phyloP scores from a whole-genome alignment of 2,329 filamentous ascomycete genomes.

The Paraphaeosphaeria minitans region DNA sequence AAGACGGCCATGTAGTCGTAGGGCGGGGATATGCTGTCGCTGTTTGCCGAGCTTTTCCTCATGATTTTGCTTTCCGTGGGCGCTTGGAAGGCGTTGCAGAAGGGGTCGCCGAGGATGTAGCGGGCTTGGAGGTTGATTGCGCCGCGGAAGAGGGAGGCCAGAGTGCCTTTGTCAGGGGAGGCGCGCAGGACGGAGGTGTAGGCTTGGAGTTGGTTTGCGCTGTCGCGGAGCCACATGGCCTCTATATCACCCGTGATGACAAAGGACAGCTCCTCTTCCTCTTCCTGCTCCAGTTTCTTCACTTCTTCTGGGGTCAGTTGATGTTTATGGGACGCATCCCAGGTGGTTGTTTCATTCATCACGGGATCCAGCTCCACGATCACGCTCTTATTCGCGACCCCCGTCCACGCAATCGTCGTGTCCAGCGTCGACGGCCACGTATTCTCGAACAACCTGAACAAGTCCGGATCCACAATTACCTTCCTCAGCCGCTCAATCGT shows the following conservation, averaged over 20 bases:
- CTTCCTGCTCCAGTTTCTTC: background rate
- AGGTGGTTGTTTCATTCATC: background rate
- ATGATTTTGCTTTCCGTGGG: slow-evolving; percentile 53
- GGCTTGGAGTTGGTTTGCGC: slow-evolving; percentile 72
- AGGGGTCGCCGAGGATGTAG: slow-evolving; percentile 65
- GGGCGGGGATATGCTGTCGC: slow-evolving; percentile 50
- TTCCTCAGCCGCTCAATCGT: slow-evolving; percentile 40
- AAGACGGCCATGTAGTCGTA: slow-evolving; percentile 55
- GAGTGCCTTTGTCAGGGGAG: slow-evolving; percentile 54
- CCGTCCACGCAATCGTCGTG: slow-evolving; percentile 72
- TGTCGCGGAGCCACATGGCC: slow-evolving; percentile 60
- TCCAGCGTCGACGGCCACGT: slow-evolving; percentile 77
- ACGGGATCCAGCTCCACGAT: background rate
- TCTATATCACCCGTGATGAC: slow-evolving; percentile 64
- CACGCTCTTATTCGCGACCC: slow-evolving; percentile 56
- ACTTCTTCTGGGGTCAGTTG: slow-evolving; percentile 1
- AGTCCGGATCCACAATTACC: slow-evolving; percentile 59
- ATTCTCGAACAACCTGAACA: slow-evolving; percentile 73
- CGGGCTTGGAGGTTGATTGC: slow-evolving; percentile 74
- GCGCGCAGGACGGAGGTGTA: slow-evolving; percentile 64
- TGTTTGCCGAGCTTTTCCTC: slow-evolving; percentile 43
- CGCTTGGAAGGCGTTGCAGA: slow-evolving; percentile 60
- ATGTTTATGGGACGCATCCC: background rate
- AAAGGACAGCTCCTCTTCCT: slow-evolving; percentile 65
- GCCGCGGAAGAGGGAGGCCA: slow-evolving; percentile 70